phyloP scores from a whole-genome alignment of 1,284 basidiomycete genomes.

The Phlebopus sp. region DNA sequence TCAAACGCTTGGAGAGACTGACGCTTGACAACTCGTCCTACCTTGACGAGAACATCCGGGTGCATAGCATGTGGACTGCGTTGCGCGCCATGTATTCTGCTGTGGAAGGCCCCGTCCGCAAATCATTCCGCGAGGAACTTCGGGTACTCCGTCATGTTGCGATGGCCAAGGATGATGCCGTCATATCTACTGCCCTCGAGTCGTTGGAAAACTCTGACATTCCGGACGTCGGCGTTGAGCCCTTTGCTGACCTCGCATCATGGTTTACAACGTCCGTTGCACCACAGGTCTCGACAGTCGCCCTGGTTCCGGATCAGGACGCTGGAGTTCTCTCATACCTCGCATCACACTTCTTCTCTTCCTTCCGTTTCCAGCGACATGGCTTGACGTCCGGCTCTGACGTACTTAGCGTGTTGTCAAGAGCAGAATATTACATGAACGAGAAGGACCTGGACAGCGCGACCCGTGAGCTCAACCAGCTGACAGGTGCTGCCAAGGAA shows the following conservation, averaged over 20 bases:
- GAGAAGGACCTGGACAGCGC: slow-evolving; percentile 94
- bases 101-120: slow-evolving; percentile 59
- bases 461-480: slow-evolving; percentile 87
- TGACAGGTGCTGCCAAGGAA: slow-evolving; percentile 82
- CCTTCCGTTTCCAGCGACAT: slow-evolving; percentile 76
- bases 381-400: slow-evolving; percentile 79
- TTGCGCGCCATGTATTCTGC: slow-evolving; percentile 62
- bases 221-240: slow-evolving; percentile 86
- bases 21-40: slow-evolving; percentile 88
- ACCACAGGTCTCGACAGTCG: slow-evolving; percentile 83
- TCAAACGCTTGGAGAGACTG: slow-evolving; percentile 89
- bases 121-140: slow-evolving; percentile 88
- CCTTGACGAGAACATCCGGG: slow-evolving; percentile 85
- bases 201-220: slow-evolving; percentile 73
- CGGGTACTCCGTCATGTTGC: slow-evolving; percentile 77
- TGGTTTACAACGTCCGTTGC: slow-evolving; percentile 89
- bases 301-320: slow-evolving; percentile 86
- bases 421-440: slow-evolving; percentile 88
- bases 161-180: slow-evolving; percentile 64
- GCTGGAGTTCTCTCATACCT: slow-evolving; percentile 88
- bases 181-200: slow-evolving; percentile 68
- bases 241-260: slow-evolving; percentile 81
- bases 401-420: slow-evolving; percentile 81
- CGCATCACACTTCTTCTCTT: slow-evolving; percentile 75
- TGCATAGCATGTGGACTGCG: slow-evolving; percentile 81